Evolutionary conservation across 306 rosid genomes (phyloP), one percentile per base, ranked within the genome.

Genomic region (Styphnolobium japonicum): DNA sequence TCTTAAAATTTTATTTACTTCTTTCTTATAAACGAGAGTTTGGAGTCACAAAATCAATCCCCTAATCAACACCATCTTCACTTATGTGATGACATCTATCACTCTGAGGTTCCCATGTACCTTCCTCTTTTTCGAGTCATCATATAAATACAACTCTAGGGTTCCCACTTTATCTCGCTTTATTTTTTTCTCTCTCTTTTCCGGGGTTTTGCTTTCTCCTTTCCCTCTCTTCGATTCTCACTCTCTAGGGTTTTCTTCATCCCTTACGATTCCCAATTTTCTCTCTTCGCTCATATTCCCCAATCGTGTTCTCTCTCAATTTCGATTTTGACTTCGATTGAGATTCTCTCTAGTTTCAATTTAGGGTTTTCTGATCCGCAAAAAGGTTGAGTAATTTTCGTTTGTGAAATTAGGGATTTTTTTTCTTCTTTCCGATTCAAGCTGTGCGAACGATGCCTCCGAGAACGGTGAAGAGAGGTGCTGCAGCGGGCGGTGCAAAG

Each of bases 381-480:
- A 29, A 8, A 34, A 21, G 5, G n/a, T 14, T 2, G 36, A 4
- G 31, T 49, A 11, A 63, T 46, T 75, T 27, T n/a, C n/a, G n/a
- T 60, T 36, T 51, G 48, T 12, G n/a, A n/a, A n/a, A n/a, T 43
- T 75, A 72, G 69, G 81, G 70, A 34, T 71, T 77, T 63, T 3
- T 8, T 18, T 49, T n/a, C 25, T 49, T 39, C 3, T n/a, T n/a
- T n/a, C 16, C 4, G 19, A 76, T 70, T 70, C 9, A 68, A 48
- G 12, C 39, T 53, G 60, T n/a, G n/a, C 14, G 63, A 67, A 75
- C 10, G 45, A 95, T 95, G 99, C 99, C 99, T 69, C 99, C 98
- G 0, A 86, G 91, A 60, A 80, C 88, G 89, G 90, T 88, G 82
- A 95, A 93, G 90, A 83, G 99, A 81, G 98, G 99, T 4, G 85